Base-by-base conservation (phyloP, 306 rosid genomes). In the Ammopiptanthus mongolicus region DNA sequence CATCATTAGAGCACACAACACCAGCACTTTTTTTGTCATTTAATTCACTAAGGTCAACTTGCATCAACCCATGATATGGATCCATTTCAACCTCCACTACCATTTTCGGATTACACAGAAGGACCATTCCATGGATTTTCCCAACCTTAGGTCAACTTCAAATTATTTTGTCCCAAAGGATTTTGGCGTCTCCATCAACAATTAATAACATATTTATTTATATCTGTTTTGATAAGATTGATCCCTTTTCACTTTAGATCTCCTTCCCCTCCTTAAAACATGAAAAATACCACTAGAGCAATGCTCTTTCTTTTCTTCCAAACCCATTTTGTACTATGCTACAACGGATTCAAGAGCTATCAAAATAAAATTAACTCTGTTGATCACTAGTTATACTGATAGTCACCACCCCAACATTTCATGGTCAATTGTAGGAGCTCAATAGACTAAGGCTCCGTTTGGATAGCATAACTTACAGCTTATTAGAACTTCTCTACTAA, bases 1-100 rank as follows among this genome's bases (percentile, higher is more conserved):
- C 87, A 86, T 86, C 81, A 90, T 88, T 73, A 71, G 57, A 71
- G 58, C 79, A 69, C 87, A 69, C 81, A 46, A 83, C 73, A 52
- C 25, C 3, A 15, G 31, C 81, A 31, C 83, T 57, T 44, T 78
- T 86, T 85, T 86, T 86, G 81, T 87, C 86, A 88, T 84, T 65
- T 83, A 50, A 58, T 78, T 74, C 79, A 68, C 80, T 52, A 81
- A 72, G 73, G 86, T 81, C 85, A 88, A 87, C 69, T 86, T 83
- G 81, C 87, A 78, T 73, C 84, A 57, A 62, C 65, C 62, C 78
- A 31, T 62, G 8, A 17, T 37, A 68, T 28, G 65, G n/a, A 44
- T 61, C 59, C 59, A 65, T 66, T 36, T 11, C 12, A 22, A 17
- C 69, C 72, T 61, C 74, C 85, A 70, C 61, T 60, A 15, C 59